A percentile compares a stretch with the other conserved stretches of the same genome.
These are phyloP conservation scores for Dittrichia graveolens DNA, from an alignment of 129 eudicot genomes.

Conservation along the genomic window DNA sequence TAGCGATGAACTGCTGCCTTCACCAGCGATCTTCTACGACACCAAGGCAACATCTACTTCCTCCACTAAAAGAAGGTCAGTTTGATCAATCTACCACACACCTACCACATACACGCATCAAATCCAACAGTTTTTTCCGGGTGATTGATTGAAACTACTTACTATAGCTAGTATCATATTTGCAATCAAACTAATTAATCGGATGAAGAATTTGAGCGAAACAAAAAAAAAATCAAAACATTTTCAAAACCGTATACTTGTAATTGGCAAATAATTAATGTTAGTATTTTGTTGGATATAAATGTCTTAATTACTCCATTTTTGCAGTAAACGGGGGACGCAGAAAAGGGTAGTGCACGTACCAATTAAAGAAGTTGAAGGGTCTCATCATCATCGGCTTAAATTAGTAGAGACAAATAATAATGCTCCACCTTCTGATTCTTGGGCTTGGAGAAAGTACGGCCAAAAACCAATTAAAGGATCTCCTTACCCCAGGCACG, in stretches of 20 bases:
- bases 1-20: constrained; percentile 64
- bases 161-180: too few species aligned
- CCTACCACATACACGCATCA: neutral
- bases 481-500: constrained; percentile 92
- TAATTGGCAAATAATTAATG: too few species aligned
- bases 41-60: constrained; percentile 63
- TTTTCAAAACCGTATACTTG: too few species aligned
- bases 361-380: constrained; percentile 83
- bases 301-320: constrained; percentile 11
- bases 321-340: constrained; percentile 52
- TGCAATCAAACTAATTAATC: too few species aligned
- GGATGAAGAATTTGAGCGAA: too few species aligned
- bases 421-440: constrained; percentile 81
- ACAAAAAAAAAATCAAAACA: too few species aligned
- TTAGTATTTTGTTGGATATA: neutral
- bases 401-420: constrained; percentile 56
- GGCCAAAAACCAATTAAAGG: constrained; percentile 99
- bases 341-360: constrained; percentile 78
- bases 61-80: constrained; percentile 76
- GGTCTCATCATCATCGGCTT: constrained; percentile 36
- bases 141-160: too few species aligned
- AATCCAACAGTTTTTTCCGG: neutral
- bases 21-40: constrained; percentile 40
- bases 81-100: neutral
- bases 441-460: constrained; percentile 99